Conservation (phyloP, 2,329 filamentous ascomycete species). For the Calonectria naviculata region DNA sequence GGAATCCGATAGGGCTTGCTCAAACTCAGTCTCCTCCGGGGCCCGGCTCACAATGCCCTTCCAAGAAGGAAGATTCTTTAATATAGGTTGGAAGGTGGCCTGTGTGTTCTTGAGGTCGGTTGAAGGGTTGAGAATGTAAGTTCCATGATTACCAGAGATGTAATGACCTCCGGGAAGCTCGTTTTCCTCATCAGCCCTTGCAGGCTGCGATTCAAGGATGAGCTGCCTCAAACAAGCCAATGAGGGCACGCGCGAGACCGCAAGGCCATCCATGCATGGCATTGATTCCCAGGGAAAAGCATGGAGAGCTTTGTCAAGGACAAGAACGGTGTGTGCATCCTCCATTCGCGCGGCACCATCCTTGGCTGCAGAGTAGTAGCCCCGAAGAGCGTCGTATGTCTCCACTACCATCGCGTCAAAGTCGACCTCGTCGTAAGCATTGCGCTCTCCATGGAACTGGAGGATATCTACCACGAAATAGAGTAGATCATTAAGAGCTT, state of each 20-base stretch:
- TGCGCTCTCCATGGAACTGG: conserved; percentile 95
- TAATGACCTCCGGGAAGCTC: conserved; percentile 58
- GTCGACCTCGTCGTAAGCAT: conserved; percentile 98
- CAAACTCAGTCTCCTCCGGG: conserved; percentile 84
- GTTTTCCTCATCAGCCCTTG: conserved; percentile 7
- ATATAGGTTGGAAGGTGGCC: conserved; percentile 72
- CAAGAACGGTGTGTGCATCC: conserved; percentile 80
- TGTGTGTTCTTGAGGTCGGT: conserved; percentile 87
- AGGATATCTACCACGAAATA: conserved; percentile 98
- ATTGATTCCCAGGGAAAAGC: conserved; percentile 96
- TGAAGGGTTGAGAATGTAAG: conserved; percentile 91
- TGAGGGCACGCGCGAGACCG: conserved; percentile 90
- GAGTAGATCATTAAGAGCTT: conserved; percentile 89
- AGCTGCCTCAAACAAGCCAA: conserved; percentile 84
- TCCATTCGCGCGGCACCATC: conserved; percentile 52
- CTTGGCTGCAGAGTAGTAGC: conserved; percentile 73
- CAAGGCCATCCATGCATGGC: conserved; percentile 81
- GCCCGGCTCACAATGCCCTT: conserved; percentile 72
- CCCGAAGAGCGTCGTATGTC: conserved; percentile 83
- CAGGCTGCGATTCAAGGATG: conserved; percentile 64
- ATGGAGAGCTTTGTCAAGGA: conserved; percentile 92
- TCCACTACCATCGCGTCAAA: conserved; percentile 93
- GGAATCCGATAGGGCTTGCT: conserved; percentile 70
- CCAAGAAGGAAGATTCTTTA: conserved; percentile 79
- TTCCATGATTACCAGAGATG: conserved; percentile 66